Conservation (phyloP, 148 eudicot species). For the Rhododendron simsii region DNA sequence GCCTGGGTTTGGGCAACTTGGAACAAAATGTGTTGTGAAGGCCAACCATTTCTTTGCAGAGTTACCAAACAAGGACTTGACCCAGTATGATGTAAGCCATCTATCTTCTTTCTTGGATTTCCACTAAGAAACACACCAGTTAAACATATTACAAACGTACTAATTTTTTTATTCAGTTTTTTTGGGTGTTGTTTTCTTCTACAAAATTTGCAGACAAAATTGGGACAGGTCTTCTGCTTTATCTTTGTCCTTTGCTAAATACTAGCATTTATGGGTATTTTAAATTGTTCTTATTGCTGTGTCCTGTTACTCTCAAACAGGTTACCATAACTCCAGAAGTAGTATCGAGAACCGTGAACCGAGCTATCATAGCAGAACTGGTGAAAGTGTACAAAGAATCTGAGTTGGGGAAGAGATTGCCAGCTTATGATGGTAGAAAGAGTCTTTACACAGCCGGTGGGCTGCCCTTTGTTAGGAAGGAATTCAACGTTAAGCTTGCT, state of each 20-base stretch:
- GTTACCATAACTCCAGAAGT: conserved; percentile 70
- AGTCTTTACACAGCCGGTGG: conserved; percentile 70
- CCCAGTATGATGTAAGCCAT: conserved; percentile 62
- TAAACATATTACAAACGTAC: neutral
- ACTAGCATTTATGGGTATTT: conserved; percentile 22
- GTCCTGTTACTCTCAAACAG: conserved; percentile 23
- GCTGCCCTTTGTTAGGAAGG: conserved; percentile 60
- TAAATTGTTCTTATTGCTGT: conserved; percentile 32
- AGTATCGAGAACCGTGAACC: conserved; percentile 50
- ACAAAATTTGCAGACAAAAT: conserved; percentile 15
- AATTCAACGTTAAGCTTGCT: conserved; percentile 48
- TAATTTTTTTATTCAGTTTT: neutral
- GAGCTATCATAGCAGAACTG: conserved; percentile 58
- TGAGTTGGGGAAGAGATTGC: conserved; percentile 67
- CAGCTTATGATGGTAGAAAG: conserved; percentile 77
- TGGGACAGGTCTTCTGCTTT: conserved; percentile 18
- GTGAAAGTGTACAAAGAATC: conserved; percentile 61
- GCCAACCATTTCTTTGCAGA: conserved; percentile 75
- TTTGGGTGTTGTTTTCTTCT: conserved; percentile 17
- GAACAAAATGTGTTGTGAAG: conserved; percentile 69
- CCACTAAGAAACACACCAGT: neutral
- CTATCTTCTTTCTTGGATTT: conserved; percentile 6
- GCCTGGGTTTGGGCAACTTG: conserved; percentile 66
- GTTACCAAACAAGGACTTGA: conserved; percentile 61
- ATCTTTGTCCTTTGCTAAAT: conserved; percentile 23